Conservation (phyloP, 83 land plant species). For the Picea abies region DNA sequence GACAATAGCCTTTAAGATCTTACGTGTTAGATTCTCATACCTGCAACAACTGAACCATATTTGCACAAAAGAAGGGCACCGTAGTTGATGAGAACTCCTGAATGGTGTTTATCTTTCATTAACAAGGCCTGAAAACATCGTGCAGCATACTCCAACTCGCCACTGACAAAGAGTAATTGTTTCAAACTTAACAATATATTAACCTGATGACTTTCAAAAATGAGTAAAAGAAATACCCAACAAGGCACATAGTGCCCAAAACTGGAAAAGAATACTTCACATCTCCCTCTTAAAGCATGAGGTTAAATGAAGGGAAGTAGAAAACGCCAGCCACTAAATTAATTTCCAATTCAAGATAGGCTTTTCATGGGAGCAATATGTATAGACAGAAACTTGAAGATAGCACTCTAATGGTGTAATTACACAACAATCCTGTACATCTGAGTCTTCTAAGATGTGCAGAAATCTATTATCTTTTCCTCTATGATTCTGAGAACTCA, state of each 20-base stretch:
- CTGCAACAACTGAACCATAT: conserved; percentile 72
- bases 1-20: too few relatives aligned
- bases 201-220: not conserved
- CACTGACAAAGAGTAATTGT: conserved; percentile 44
- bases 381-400: not conserved
- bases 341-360: not conserved
- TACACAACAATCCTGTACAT: not conserved
- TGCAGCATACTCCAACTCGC: conserved; percentile 62
- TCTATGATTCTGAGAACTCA: not conserved
- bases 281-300: not conserved
- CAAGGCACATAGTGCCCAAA: not conserved
- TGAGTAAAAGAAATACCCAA: not conserved
- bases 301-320: not conserved
- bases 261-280: not conserved
- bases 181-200: conserved; percentile 4
- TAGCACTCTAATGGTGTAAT: not conserved
- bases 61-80: conserved; percentile 67
- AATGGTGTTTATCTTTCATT: conserved; percentile 76
- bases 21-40: conserved; percentile 27
- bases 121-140: conserved; percentile 72
- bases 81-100: conserved; percentile 73
- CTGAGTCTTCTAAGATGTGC: not conserved
- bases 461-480: not conserved
- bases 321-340: not conserved
- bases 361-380: not conserved